These are phyloP conservation scores for Podospora australis DNA, from an alignment of 495 filamentous ascomycete species.

Conservation along the genomic window DNA sequence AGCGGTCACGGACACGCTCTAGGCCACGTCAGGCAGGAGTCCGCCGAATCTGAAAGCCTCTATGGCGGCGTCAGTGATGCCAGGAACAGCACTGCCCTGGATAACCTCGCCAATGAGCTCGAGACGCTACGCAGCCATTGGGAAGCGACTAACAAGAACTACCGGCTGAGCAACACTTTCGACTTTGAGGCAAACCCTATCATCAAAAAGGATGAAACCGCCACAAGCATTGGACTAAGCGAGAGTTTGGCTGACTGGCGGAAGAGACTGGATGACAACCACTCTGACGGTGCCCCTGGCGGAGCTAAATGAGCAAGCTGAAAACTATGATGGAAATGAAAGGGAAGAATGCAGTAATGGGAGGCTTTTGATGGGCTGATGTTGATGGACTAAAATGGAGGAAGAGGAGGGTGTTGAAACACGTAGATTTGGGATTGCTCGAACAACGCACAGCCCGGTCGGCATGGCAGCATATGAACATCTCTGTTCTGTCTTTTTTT, in stretches of 20 bases:
- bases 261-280: constrained; percentile 55
- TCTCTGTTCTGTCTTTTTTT: too few relatives aligned
- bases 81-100: constrained; percentile 78
- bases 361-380: neutral
- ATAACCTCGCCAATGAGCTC: constrained; percentile 84
- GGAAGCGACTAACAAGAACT: constrained; percentile 93
- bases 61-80: constrained; percentile 40
- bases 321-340: constrained; percentile 4
- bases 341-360: neutral
- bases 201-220: constrained; percentile 44
- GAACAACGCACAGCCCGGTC: too few relatives aligned
- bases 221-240: constrained; percentile 46
- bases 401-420: neutral
- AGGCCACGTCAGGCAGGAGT: constrained; percentile 52
- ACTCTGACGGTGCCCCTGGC: constrained; percentile 14
- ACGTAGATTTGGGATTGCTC: too few relatives aligned
- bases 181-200: constrained; percentile 63
- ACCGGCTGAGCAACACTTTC: constrained; percentile 77
- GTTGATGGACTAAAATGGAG: neutral
- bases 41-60: constrained; percentile 47
- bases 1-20: constrained; percentile 34
- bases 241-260: constrained; percentile 70
- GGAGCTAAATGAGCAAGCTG: constrained; percentile 10
- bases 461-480: too few relatives aligned
- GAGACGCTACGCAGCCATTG: constrained; percentile 84